A percentile compares a stretch with the other conserved stretches of the same genome.
Conservation (phyloP, 164 flowering plant genomes). For the Cinnamomum micranthum region DNA sequence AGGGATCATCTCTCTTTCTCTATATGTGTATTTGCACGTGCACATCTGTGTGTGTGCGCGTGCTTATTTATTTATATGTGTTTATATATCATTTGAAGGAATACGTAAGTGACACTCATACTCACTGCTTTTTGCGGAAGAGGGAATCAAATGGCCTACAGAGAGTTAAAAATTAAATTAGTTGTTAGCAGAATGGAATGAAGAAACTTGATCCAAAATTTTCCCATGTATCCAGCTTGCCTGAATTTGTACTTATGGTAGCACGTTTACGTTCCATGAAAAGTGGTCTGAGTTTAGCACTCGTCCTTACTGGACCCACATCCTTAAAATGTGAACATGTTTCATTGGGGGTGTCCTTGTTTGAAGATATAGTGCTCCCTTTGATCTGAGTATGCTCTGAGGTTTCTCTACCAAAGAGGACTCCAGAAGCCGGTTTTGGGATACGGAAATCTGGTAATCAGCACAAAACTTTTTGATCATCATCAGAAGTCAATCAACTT, state of each 20-base stretch:
- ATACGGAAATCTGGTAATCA: slow-evolving; percentile 14
- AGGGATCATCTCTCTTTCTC: too few species aligned
- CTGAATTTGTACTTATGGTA: background rate
- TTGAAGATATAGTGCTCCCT: background rate
- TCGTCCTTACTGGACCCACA: background rate
- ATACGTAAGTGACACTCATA: background rate
- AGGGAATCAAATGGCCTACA: background rate
- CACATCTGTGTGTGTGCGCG: too few species aligned
- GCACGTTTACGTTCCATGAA: slow-evolving; percentile 3
- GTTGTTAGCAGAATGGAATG: background rate
- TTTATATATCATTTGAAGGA: background rate
- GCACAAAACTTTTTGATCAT: background rate
- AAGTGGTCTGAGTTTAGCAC: slow-evolving; percentile 4
- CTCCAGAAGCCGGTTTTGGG: slow-evolving; percentile 7
- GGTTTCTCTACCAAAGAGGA: background rate
- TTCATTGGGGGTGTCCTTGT: background rate
- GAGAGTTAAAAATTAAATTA: background rate
- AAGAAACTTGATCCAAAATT: background rate
- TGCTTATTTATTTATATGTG: too few species aligned
- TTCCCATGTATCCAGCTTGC: background rate
- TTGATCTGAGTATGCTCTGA: background rate
- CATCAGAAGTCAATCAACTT: slow-evolving; percentile 1
- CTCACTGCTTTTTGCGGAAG: background rate
- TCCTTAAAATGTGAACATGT: background rate
- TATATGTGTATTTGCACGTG: too few species aligned